Percentiles rank a stretch among this genome's conserved stretches.
These are phyloP conservation scores for Dianthus caryophyllus DNA, from an alignment of 148 eudicot species.

Conservation along the genomic window DNA sequence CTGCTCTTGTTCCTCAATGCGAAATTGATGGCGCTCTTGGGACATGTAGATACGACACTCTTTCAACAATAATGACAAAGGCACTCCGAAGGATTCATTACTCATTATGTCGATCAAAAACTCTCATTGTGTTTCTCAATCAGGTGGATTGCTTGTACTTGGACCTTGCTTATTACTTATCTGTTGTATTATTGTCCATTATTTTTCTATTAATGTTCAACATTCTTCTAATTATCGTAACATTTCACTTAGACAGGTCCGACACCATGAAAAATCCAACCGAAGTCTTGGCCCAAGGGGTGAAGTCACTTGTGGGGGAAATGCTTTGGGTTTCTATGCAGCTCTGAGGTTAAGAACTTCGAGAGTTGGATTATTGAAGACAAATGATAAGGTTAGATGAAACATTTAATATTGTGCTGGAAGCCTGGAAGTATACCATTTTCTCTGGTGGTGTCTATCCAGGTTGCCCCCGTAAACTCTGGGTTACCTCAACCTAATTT, in stretches of 20 bases:
- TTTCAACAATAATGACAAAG: conserved; percentile 66
- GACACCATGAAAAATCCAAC: conserved; percentile 42
- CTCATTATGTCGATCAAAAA: conserved; percentile 67
- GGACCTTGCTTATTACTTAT: background rate
- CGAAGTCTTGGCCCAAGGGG: conserved; percentile 44
- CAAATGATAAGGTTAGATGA: conserved; percentile 51
- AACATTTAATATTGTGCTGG: background rate
- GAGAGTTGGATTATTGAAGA: conserved; percentile 56
- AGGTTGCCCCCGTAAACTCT: background rate
- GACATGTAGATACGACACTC: conserved; percentile 24
- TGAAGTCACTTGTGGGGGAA: conserved; percentile 87
- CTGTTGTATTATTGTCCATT: background rate
- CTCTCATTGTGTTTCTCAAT: conserved; percentile 81
- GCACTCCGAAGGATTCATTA: conserved; percentile 80
- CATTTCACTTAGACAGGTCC: conserved; percentile 45
- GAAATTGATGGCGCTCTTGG: conserved; percentile 58
- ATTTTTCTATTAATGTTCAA: background rate
- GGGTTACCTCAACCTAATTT: background rate
- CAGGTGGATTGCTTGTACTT: conserved; percentile 47
- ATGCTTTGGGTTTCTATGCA: conserved; percentile 84
- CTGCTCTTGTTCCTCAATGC: conserved; percentile 86
- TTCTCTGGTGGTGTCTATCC: background rate
- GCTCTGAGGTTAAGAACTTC: conserved; percentile 71
- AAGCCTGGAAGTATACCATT: background rate
- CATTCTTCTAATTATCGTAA: background rate